A percentile compares a stretch with the other conserved stretches of the same genome.
Evolutionary conservation across 768 basidiomycete genomes (phyloP).

Genomic region (Rhizopogon rudus): DNA sequence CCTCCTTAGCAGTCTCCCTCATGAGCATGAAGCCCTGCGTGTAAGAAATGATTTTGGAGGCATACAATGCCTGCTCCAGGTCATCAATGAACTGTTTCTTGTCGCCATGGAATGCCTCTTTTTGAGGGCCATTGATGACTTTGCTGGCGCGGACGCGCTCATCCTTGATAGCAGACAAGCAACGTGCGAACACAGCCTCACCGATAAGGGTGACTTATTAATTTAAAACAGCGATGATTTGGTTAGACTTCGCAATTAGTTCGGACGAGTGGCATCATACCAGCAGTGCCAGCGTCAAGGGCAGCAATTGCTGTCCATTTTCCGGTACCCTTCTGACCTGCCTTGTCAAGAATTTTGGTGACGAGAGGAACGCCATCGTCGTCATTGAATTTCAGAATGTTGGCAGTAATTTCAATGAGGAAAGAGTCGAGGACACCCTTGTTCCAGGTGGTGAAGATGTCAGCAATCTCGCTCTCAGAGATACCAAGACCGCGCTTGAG

Average conservation of each 20-base stretch:
- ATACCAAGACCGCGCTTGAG: conserved; percentile 94
- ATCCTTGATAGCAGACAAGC: conserved; percentile 93
- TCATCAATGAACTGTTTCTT: conserved; percentile 99
- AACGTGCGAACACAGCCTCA: conserved; percentile 98
- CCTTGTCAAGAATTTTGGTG: conserved; percentile 90
- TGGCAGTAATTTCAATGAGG: conserved; percentile 96
- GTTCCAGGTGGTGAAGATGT: conserved; percentile 95
- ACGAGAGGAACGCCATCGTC: conserved; percentile 91
- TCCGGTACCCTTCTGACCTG: conserved; percentile 98
- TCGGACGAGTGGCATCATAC: conserved; percentile 35
- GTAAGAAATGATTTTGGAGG: conserved; percentile 99
- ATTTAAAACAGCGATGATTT: conserved; percentile 4
- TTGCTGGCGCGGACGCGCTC: conserved; percentile 95
- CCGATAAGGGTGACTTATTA: conserved; percentile 94
- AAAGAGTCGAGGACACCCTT: conserved; percentile 99
- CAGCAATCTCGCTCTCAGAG: conserved; percentile 83
- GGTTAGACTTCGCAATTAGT: conserved; percentile 5
- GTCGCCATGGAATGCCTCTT: conserved; percentile 93
- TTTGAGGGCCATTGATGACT: conserved; percentile 83
- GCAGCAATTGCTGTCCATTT: conserved; percentile 99
- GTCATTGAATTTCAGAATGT: conserved; percentile 96
- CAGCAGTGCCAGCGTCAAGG: conserved; percentile 85
- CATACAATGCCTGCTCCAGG: conserved; percentile 98
- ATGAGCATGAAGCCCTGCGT: conserved; percentile 99
- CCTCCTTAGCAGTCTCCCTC: conserved; percentile 96